These are phyloP conservation scores for Endocalyx cinctus DNA, from an alignment of 2,329 filamentous ascomycete species.

Conservation along the genomic window DNA sequence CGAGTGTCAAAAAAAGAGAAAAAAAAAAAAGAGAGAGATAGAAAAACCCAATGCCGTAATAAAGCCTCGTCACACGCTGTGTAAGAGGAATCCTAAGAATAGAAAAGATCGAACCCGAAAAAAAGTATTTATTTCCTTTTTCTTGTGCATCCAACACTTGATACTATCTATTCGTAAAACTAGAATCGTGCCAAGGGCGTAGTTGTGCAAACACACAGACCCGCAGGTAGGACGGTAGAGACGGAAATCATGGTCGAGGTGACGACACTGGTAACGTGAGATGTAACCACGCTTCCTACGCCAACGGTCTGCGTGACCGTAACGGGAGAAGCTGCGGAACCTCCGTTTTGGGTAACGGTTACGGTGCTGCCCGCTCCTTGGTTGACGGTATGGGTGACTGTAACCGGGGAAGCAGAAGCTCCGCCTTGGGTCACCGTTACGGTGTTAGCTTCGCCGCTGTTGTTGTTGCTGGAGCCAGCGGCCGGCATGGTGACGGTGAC, in stretches of 20 bases:
- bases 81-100: too few species aligned
- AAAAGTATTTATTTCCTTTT: too few species aligned
- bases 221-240: constrained; percentile 7
- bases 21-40: too few species aligned
- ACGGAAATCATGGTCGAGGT: constrained; percentile 9
- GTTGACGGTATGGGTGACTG: constrained; percentile 12
- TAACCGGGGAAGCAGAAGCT: constrained; percentile 8
- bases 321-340: not conserved
- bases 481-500: constrained; percentile 14
- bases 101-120: too few species aligned
- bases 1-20: too few species aligned
- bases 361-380: constrained; percentile 6
- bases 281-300: constrained; percentile 5
- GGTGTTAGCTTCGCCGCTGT: constrained; percentile 10
- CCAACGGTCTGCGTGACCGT: not conserved
- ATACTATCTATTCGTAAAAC: too few species aligned
- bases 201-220: constrained; percentile 4
- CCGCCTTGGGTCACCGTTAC: constrained; percentile 8
- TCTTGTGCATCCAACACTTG: too few species aligned
- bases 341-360: constrained; percentile 8
- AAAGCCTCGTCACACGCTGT: too few species aligned
- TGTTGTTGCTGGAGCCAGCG: constrained; percentile 5
- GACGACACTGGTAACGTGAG: constrained; percentile 6
- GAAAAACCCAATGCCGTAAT: too few species aligned
- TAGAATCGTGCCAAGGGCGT: too few species aligned